Evolutionary conservation across 2,329 filamentous ascomycete genomes (phyloP), one percentile per base, ranked within the genome.

Genomic region (Keithomyces neogunnii): DNA sequence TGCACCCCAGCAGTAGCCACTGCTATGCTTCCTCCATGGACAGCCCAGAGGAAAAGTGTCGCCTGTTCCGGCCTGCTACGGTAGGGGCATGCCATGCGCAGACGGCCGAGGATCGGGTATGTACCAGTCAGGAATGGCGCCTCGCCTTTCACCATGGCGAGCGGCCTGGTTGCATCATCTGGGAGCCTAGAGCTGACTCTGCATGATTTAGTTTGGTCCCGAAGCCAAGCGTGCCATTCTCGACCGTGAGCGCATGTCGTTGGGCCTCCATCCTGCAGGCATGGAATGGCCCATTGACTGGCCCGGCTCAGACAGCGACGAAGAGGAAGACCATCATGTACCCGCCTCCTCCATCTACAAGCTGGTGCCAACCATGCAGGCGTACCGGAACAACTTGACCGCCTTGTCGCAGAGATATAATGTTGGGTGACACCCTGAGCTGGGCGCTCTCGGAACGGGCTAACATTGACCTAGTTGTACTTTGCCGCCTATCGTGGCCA

Each of bases 401-500:
- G 75, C 73, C 1, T 66, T 84, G 10, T 84, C 81, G 1, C 78
- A 82, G 55, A 66, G 64, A 42, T 77, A 76, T 61, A 82, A 84
- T 60, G 76, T 78, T 60, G 36, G 63, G 36, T 26, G 40, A 30
- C 26, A 10, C 35, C 29, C n/a, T 13, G 6, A n/a, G 6, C 36
- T 9, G 9, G 50, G 31, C 30, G 13, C 44, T 32, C 7, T 45
- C 45, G n/a, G 6, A n/a, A 48, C 33, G 9, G 13, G 30, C 51
- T 56, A 42, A 58, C 47, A 3, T 29, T 26, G 28, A 19, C 5
- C 30, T 53, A 80, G 73, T 73, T 85, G 28, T 85, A 84, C 62
- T 81, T 85, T 57, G 75, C 73, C 9, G 82, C 78, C 10, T 84
- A 81, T 53, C 67, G 71, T 52, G 72, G 77, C 45, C 69, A 71